Evolutionary conservation across 768 basidiomycete genomes (phyloP).

Genomic region (Hortiboletus flavorubellus): DNA sequence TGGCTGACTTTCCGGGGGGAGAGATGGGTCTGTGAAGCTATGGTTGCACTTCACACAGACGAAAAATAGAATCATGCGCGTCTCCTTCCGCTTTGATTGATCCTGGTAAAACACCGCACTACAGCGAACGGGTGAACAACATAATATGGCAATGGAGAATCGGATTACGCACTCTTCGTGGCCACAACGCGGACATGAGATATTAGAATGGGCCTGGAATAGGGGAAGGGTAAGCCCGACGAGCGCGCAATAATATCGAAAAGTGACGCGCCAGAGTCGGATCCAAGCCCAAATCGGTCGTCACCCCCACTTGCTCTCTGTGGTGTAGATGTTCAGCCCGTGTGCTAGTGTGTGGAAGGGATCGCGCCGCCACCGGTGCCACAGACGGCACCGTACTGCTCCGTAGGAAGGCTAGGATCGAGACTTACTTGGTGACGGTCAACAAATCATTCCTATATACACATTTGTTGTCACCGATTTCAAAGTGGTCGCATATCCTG

Average conservation of each 20-base stretch:
- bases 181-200: constrained; percentile 78
- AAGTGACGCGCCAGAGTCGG: constrained; percentile 69
- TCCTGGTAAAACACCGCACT: constrained; percentile 96
- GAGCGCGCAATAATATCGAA: not conserved
- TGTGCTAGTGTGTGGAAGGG: not conserved
- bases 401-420: not conserved
- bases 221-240: not conserved
- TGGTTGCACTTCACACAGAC: constrained; percentile 83
- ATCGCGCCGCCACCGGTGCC: constrained; percentile 14
- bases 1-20: constrained; percentile 43
- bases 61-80: constrained; percentile 90
- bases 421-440: constrained; percentile 82
- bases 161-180: constrained; percentile 68
- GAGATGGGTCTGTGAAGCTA: constrained; percentile 66
- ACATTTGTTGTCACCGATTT: constrained; percentile 81
- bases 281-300: constrained; percentile 81
- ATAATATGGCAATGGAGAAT: not conserved
- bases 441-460: constrained; percentile 93
- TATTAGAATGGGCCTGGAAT: constrained; percentile 74
- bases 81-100: constrained; percentile 95
- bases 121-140: constrained; percentile 9
- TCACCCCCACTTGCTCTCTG: constrained; percentile 93
- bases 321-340: constrained; percentile 4
- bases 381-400: not conserved
- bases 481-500: constrained; percentile 84